These are phyloP conservation scores for Gynostemma pentaphyllum DNA, from an alignment of 306 rosid genomes.

Conservation along the genomic window DNA sequence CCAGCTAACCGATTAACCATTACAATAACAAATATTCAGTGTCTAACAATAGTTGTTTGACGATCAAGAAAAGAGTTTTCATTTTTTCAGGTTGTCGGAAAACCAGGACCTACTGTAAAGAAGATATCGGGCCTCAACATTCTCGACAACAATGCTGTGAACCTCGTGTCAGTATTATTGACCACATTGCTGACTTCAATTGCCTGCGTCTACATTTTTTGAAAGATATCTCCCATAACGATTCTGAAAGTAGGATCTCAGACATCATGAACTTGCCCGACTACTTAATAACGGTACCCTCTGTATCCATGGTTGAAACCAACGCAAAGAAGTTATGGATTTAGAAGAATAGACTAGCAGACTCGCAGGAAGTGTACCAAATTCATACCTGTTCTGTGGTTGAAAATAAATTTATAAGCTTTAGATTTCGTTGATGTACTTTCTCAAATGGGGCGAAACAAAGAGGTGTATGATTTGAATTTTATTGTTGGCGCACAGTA, in stretches of 20 bases:
- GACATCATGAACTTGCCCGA: background rate
- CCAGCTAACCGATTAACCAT: background rate
- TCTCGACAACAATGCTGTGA: conserved; percentile 90
- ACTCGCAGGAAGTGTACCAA: too few relatives aligned
- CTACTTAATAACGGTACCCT: too few relatives aligned
- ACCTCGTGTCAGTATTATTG: conserved; percentile 54
- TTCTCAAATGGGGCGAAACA: too few relatives aligned
- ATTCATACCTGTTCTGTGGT: too few relatives aligned
- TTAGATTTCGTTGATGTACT: too few relatives aligned
- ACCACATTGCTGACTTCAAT: conserved; percentile 55
- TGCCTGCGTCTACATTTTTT: conserved; percentile 47
- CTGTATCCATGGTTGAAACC: too few relatives aligned
- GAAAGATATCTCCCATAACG: conserved; percentile 8
- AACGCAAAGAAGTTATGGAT: too few relatives aligned
- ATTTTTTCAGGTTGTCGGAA: conserved; percentile 68
- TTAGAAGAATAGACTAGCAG: too few relatives aligned
- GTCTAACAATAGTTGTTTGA: background rate
- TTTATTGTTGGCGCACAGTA: too few relatives aligned
- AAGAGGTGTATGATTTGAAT: too few relatives aligned
- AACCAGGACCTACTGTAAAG: conserved; percentile 70
- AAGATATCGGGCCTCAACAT: conserved; percentile 58
- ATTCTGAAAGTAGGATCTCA: background rate
- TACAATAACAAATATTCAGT: background rate
- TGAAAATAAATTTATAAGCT: too few relatives aligned
- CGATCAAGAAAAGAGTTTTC: background rate